Evolutionary conservation across 2,329 filamentous ascomycete genomes (phyloP), one percentile per base, ranked within the genome.

Genomic region (Colletotrichum lupini): DNA sequence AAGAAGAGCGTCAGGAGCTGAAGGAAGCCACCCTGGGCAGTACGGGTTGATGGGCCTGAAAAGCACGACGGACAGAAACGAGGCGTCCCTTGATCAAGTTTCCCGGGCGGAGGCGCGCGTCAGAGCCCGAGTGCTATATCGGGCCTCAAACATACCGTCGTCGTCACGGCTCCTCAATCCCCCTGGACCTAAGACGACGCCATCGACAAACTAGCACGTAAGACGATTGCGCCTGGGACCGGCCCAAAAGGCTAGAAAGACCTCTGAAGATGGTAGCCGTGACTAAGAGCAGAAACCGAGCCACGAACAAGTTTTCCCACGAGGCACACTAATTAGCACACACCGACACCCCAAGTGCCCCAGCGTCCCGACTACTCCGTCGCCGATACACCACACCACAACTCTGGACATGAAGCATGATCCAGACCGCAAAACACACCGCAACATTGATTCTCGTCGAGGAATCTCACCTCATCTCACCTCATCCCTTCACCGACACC

Each of bases 81-180:
- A 56, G 49, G 49, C 61, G 61, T 37, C 52, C 12, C 3, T 37
- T 4, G n/a, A 53, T 4, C 37, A 11, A 62, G 26, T 49, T n/a
- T n/a, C 19, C 42, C 7, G 42, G 59, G 42, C n/a, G 6, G 11
- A 30, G 28, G 60, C 42, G 6, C 42, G 26, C 49, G 46, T 30
- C 30, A 30, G 22, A n/a, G 46, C 61, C 61, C 49, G 24, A 56
- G n/a, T 26, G 53, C 61, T 64, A 64, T 64, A 64, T 55, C 30
- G 49, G 49, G 61, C 61, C 30, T 35, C 46, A 56, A 56, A 56
- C 61, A 37, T 28, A 26, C 46, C 46, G 30, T 37, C 61, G 6
- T 46, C 30, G 49, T 28, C 30, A 37, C 49, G 12, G 24, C 16
- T 56, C 16, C n/a, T 6, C 3, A 22, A 12, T n/a, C 57, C 57